These are phyloP conservation scores for Solanum raphanifolium DNA, from an alignment of 257 asterid genomes.

Conservation along the genomic window DNA sequence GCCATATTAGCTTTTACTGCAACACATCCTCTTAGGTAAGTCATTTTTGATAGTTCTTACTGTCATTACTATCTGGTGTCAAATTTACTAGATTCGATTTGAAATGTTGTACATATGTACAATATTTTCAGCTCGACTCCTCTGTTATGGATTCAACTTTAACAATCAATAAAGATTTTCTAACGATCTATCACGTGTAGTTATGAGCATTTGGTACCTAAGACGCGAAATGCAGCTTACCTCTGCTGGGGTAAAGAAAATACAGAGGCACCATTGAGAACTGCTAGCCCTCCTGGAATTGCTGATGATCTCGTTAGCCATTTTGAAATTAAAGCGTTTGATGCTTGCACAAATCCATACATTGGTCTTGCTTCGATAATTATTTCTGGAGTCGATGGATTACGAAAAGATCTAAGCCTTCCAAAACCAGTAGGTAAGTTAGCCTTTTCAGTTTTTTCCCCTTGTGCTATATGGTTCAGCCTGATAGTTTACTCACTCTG, in stretches of 20 bases:
- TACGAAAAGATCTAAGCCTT: constrained; percentile 36
- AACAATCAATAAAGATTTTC: not conserved
- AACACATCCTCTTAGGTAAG: constrained; percentile 76
- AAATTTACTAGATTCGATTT: not conserved
- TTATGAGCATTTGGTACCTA: constrained; percentile 86
- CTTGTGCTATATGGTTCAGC: not conserved
- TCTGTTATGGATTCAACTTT: not conserved
- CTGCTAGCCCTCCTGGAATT: constrained; percentile 83
- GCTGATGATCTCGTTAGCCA: constrained; percentile 61
- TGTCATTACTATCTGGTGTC: not conserved
- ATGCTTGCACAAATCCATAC: constrained; percentile 83
- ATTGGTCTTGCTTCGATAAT: constrained; percentile 69
- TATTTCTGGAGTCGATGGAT: constrained; percentile 75
- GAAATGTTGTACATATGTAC: not conserved
- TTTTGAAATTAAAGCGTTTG: constrained; percentile 72
- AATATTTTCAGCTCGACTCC: not conserved
- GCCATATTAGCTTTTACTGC: constrained; percentile 85
- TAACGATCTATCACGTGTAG: constrained; percentile 21
- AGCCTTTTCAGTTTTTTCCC: too few relatives aligned
- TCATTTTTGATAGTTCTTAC: not conserved
- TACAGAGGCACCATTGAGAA: constrained; percentile 73
- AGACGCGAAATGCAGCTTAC: constrained; percentile 91
- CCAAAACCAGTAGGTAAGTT: constrained; percentile 78
- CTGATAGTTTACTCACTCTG: not conserved
- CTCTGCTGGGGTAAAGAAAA: constrained; percentile 92